phyloP scores from a whole-genome alignment of 2,329 filamentous ascomycete genomes.

The Fusarium cicatricum region DNA sequence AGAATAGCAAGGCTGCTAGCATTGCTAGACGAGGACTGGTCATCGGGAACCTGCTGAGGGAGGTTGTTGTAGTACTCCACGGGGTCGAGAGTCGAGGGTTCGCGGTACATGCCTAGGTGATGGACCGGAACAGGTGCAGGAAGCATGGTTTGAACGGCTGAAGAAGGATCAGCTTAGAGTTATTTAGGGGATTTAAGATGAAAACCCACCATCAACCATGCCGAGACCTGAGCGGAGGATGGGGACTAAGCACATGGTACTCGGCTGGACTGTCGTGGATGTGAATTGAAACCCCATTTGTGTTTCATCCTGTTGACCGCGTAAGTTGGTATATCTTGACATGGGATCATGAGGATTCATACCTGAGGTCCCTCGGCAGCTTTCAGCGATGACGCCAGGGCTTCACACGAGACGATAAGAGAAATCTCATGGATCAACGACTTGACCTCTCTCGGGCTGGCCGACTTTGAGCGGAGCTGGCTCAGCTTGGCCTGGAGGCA shows the following conservation, averaged over 20 bases:
- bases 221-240: slow-evolving; percentile 91
- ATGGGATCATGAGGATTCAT: slow-evolving; percentile 32
- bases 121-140: slow-evolving; percentile 83
- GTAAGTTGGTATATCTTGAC: slow-evolving; percentile 6
- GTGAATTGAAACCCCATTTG: slow-evolving; percentile 81
- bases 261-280: slow-evolving; percentile 68
- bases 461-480: slow-evolving; percentile 79
- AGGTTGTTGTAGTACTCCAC: slow-evolving; percentile 99
- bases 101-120: slow-evolving; percentile 94
- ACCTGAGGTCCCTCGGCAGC: slow-evolving; percentile 70
- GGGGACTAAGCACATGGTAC: slow-evolving; percentile 81
- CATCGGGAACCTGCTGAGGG: slow-evolving; percentile 69
- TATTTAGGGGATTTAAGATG: not conserved
- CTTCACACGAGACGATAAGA: slow-evolving; percentile 83
- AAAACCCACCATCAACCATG: slow-evolving; percentile 79
- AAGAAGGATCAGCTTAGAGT: slow-evolving; percentile 13
- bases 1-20: slow-evolving; percentile 75
- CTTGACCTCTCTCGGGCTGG: slow-evolving; percentile 79
- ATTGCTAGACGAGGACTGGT: slow-evolving; percentile 47
- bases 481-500: slow-evolving; percentile 89
- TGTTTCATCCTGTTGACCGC: slow-evolving; percentile 69
- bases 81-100: slow-evolving; percentile 84
- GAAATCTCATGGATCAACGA: slow-evolving; percentile 86
- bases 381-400: slow-evolving; percentile 71
- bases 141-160: slow-evolving; percentile 83